Evolutionary conservation across 2,329 filamentous ascomycete species (phyloP).

Genomic region (Talaromyces funiculosus): DNA sequence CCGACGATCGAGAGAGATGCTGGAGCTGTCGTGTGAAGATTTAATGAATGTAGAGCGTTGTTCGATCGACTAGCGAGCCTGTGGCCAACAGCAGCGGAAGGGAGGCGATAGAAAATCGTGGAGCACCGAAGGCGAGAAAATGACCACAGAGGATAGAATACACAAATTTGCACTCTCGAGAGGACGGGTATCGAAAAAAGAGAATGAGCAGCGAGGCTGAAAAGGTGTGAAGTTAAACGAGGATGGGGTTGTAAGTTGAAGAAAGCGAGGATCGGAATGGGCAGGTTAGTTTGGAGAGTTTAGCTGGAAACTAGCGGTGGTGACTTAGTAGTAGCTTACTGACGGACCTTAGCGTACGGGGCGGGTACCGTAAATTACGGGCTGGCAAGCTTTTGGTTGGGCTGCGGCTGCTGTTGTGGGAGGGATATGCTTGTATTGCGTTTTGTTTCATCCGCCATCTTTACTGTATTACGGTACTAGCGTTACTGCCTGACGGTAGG

Average conservation of each 20-base stretch:
- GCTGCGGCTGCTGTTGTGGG: background rate
- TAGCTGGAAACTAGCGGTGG: slow-evolving; percentile 8
- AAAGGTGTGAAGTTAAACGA: background rate
- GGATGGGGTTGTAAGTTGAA: slow-evolving; percentile 1
- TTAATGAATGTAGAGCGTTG: background rate
- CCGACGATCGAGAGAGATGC: slow-evolving; percentile 1
- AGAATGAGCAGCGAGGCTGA: background rate
- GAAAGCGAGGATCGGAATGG: slow-evolving; percentile 8
- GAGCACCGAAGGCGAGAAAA: background rate
- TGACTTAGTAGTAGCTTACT: background rate
- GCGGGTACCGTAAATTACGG: background rate
- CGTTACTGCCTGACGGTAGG: background rate
- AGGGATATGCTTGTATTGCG: background rate
- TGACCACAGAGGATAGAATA: background rate
- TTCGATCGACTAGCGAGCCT: background rate
- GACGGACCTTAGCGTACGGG: background rate
- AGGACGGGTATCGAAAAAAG: background rate
- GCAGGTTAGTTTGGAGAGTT: background rate
- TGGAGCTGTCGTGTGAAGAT: background rate
- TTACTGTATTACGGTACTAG: background rate
- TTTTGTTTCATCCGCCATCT: background rate
- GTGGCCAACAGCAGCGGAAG: background rate
- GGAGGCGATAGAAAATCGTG: slow-evolving; percentile 4
- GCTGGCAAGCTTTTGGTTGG: background rate
- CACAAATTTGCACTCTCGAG: background rate